Evolutionary conservation across 306 rosid genomes (phyloP).

Genomic region (Calophaca sinica): DNA sequence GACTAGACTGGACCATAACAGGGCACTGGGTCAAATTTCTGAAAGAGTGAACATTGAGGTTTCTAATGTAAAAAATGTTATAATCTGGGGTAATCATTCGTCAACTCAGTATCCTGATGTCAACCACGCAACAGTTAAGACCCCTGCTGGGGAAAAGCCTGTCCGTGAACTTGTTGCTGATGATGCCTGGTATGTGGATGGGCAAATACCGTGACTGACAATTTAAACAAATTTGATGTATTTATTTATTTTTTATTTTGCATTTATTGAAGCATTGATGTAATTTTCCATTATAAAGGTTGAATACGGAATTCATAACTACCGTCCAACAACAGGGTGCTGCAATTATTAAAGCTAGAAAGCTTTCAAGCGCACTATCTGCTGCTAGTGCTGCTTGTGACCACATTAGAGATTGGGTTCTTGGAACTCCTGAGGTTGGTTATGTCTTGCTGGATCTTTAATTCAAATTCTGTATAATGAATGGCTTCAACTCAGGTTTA

Average conservation of each 20-base stretch:
- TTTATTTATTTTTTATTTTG: not conserved
- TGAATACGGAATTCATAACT: conserved; percentile 84
- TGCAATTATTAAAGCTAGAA: conserved; percentile 95
- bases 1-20: conserved; percentile 96
- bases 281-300: conserved; percentile 55
- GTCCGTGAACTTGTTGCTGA: conserved; percentile 85
- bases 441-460: conserved; percentile 16
- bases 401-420: conserved; percentile 97
- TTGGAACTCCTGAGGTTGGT: conserved; percentile 95
- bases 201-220: not conserved
- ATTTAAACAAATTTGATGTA: not conserved
- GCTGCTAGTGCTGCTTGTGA: conserved; percentile 99
- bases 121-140: conserved; percentile 85
- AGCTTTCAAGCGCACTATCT: conserved; percentile 94
- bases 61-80: conserved; percentile 85
- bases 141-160: conserved; percentile 71
- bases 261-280: conserved; percentile 11
- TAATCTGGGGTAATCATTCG: conserved; percentile 98
- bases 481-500: conserved; percentile 13
- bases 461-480: not conserved
- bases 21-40: conserved; percentile 98
- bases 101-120: conserved; percentile 97
- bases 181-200: conserved; percentile 73
- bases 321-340: conserved; percentile 99
- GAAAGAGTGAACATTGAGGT: conserved; percentile 85